These are phyloP conservation scores for Neurospora sp. DNA, from an alignment of 495 filamentous ascomycete species.

Conservation along the genomic window DNA sequence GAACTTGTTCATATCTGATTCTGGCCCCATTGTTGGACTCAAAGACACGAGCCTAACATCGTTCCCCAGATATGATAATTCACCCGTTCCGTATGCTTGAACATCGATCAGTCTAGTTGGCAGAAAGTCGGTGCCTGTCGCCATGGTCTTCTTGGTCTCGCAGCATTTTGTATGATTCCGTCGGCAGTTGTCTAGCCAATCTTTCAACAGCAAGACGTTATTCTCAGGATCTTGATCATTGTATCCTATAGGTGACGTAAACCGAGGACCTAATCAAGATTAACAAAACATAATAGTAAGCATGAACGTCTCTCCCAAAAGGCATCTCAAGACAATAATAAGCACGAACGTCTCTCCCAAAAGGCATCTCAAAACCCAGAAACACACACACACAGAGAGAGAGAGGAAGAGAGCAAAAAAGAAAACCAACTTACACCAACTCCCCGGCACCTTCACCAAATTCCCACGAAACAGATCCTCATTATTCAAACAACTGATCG, in stretches of 20 bases:
- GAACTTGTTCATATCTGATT: background rate
- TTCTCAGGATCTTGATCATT: background rate
- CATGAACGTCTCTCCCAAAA: background rate
- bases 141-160: background rate
- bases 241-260: background rate
- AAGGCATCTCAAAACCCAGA: too few relatives aligned
- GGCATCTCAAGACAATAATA: background rate
- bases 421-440: background rate
- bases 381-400: background rate
- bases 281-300: background rate
- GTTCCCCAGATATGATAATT: background rate
- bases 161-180: background rate
- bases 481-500: background rate
- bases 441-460: background rate
- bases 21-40: background rate
- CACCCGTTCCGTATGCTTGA: background rate
- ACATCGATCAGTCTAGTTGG: background rate
- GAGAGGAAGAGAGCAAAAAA: background rate
- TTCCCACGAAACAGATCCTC: accelerated
- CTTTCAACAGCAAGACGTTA: background rate
- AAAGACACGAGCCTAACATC: background rate
- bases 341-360: background rate
- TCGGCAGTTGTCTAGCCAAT: background rate
- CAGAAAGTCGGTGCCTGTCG: background rate
- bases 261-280: background rate